Percentiles rank a stretch among this genome's conserved stretches.
Conservation (phyloP, 73 alveolate genomes). For the Tetrahymena malaccensis region DNA sequence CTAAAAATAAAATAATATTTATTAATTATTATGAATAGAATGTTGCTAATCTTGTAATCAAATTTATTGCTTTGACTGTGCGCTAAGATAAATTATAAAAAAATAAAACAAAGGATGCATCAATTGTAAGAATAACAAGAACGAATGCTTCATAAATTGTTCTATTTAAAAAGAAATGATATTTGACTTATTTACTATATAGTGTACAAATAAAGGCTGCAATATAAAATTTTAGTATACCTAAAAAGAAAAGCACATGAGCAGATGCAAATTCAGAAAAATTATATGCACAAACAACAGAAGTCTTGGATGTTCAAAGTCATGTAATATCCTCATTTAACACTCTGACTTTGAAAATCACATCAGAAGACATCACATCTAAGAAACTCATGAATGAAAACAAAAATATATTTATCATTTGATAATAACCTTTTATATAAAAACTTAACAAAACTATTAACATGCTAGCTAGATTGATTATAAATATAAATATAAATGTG, state of each 20-base stretch:
- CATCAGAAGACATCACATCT: background rate
- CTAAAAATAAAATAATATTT: background rate
- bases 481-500: too few relatives aligned
- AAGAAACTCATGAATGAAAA: background rate
- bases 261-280: background rate
- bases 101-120: background rate
- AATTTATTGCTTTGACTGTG: background rate
- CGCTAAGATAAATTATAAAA: background rate
- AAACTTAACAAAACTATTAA: too few relatives aligned
- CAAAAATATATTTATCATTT: too few relatives aligned
- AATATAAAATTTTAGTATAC: background rate
- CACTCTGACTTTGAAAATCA: background rate
- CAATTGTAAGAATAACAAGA: background rate
- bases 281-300: background rate
- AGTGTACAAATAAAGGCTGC: background rate
- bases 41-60: background rate
- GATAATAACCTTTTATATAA: too few relatives aligned
- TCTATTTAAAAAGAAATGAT: background rate
- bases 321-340: background rate
- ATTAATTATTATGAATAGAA: background rate
- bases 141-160: background rate
- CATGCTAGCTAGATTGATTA: too few relatives aligned
- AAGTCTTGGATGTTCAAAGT: background rate
- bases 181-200: background rate
- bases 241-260: background rate